These are phyloP conservation scores for Epicoccum sorghinum DNA, from an alignment of 2,329 filamentous ascomycete species.

Conservation along the genomic window DNA sequence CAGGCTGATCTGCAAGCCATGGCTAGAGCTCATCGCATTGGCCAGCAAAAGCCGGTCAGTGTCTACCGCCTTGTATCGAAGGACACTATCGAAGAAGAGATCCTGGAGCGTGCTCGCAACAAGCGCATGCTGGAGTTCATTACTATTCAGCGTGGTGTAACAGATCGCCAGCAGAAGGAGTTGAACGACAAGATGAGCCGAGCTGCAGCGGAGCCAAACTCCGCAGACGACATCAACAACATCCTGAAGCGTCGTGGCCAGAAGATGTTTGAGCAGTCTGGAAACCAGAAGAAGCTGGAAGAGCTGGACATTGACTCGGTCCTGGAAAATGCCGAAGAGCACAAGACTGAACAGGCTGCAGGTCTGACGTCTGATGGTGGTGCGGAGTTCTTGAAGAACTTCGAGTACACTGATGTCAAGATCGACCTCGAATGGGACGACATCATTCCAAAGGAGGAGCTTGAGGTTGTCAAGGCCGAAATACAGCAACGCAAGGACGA, in stretches of 20 bases:
- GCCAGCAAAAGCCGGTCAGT: slow-evolving; percentile 93
- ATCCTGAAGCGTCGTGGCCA: slow-evolving; percentile 98
- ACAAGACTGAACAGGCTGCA: slow-evolving; percentile 93
- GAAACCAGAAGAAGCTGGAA: slow-evolving; percentile 95
- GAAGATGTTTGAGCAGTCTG: slow-evolving; percentile 97
- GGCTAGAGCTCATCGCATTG: slow-evolving; percentile 97
- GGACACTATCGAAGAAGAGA: slow-evolving; percentile 97
- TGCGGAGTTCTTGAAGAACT: slow-evolving; percentile 89
- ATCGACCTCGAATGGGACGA: slow-evolving; percentile 97
- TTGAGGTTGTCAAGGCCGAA: slow-evolving; percentile 86
- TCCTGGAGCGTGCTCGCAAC: slow-evolving; percentile 93
- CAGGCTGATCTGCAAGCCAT: slow-evolving; percentile 98
- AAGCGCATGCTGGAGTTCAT: slow-evolving; percentile 97
- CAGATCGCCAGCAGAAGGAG: slow-evolving; percentile 87
- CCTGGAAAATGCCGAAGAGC: slow-evolving; percentile 93
- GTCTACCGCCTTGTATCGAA: slow-evolving; percentile 97
- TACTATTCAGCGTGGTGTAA: slow-evolving; percentile 95
- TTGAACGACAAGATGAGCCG: slow-evolving; percentile 71
- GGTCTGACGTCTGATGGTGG: slow-evolving; percentile 94
- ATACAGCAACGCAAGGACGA: slow-evolving; percentile 86
- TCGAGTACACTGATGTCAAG: slow-evolving; percentile 97
- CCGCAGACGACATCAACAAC: slow-evolving; percentile 91
- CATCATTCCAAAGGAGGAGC: slow-evolving; percentile 92
- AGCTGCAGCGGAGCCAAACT: slow-evolving; percentile 78
- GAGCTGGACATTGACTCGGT: slow-evolving; percentile 98